Evolutionary conservation across 345 rosid genomes (phyloP).

Genomic region (Sonneratia alba): DNA sequence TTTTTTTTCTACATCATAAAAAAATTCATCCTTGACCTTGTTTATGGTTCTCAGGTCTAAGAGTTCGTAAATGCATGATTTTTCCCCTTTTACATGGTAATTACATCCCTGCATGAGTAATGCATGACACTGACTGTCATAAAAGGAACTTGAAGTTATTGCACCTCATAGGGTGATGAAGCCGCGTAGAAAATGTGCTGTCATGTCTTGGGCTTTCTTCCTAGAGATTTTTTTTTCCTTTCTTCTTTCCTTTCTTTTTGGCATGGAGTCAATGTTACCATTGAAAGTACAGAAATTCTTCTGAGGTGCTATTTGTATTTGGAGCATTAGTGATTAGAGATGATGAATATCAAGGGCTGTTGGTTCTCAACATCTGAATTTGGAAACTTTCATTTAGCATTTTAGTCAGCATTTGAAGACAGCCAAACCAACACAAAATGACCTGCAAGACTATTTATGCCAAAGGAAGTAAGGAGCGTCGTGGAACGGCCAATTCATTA

Average conservation of each 20-base stretch:
- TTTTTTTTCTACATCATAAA: too few species aligned
- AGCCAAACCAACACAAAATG: neutral
- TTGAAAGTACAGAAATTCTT: neutral
- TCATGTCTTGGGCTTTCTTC: neutral
- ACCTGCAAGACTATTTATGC: neutral
- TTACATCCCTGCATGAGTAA: neutral
- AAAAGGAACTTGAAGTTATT: neutral
- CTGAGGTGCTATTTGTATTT: neutral
- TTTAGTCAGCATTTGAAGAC: neutral
- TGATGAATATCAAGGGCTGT: neutral
- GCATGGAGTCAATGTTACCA: neutral
- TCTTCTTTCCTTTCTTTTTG: too few species aligned
- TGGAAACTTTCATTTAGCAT: neutral
- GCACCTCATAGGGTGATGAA: neutral
- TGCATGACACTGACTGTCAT: neutral
- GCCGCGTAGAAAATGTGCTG: neutral
- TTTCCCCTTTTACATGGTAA: neutral
- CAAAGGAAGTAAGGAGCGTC: neutral
- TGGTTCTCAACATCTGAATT: neutral
- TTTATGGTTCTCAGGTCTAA: neutral
- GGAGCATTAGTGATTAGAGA: neutral
- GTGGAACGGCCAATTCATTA: neutral
- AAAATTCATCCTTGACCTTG: neutral
- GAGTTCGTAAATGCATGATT: neutral
- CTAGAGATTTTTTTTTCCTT: neutral